phyloP scores from a whole-genome alignment of 352 stramenopile genomes.

The Phytophthora pseudosyringae region DNA sequence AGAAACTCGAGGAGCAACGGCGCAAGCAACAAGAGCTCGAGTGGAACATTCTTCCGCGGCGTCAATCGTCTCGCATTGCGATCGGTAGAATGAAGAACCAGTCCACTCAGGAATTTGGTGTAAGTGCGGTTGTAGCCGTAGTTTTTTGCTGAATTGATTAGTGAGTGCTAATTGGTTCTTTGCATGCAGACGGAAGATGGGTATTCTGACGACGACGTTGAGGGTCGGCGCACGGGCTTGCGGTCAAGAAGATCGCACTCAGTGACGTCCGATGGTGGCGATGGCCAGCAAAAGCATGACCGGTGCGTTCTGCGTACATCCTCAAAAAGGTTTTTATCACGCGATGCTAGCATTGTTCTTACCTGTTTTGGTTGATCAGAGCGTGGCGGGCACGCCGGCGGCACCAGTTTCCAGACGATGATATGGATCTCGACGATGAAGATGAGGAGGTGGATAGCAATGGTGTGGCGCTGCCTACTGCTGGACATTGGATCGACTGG shows the following conservation, averaged over 20 bases:
- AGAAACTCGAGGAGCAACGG: constrained; percentile 69
- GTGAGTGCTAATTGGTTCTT: constrained; percentile 12
- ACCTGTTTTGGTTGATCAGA: constrained; percentile 35
- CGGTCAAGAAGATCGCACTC: constrained; percentile 31
- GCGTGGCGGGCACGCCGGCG: constrained; percentile 71
- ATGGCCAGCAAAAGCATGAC: constrained; percentile 59
- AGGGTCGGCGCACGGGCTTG: constrained; percentile 28
- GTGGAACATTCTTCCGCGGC: constrained; percentile 81
- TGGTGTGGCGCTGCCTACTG: constrained; percentile 4
- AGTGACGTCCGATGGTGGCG: constrained; percentile 26
- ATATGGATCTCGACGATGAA: constrained; percentile 48
- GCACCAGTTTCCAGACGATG: constrained; percentile 53
- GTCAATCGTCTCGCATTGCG: constrained; percentile 84
- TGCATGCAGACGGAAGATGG: constrained; percentile 31
- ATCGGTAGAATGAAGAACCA: constrained; percentile 81
- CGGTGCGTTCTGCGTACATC: constrained; percentile 42
- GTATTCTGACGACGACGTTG: constrained; percentile 31
- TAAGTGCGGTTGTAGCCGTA: constrained; percentile 21
- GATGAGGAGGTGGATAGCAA: constrained; percentile 36
- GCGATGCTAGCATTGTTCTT: constrained; percentile 3
- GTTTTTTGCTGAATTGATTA: neutral
- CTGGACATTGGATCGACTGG: constrained; percentile 80
- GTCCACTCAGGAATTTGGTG: constrained; percentile 60
- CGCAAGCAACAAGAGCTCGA: constrained; percentile 72
- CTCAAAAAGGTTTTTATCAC: neutral